Base-by-base conservation (phyloP, 768 basidiomycete species). In the Daedaleopsis sinensis region DNA sequence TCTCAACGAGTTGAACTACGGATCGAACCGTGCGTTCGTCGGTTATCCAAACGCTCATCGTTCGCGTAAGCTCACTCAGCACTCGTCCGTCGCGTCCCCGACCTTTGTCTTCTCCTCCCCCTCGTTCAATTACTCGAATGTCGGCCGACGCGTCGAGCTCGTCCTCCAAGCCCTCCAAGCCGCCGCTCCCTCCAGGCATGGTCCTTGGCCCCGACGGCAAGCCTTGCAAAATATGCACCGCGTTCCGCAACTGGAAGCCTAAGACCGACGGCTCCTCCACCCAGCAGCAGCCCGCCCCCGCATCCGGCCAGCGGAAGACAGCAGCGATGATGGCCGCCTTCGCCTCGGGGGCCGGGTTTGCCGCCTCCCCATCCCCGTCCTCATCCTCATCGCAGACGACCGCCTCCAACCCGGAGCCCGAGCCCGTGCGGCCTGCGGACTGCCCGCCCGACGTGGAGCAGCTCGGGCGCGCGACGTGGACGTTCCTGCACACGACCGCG, bases 401-500 rank as follows among this genome's bases (percentile, higher is more conserved):
- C n/a, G 4, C 52, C 3, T 11, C 39, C 13, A 42, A 2, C 39
- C 39, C 39, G 27, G 47, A 38, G 9, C 44, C 51, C 32, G 42
- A 38, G 35, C 51, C 61, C n/a, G 73, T 73, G 18, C 85, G 81
- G 21, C 84, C 84, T 1, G 76, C 78, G 5, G 80, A 91, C 58
- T 98, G 96, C 71, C 96, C 96, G 13, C 88, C 95, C 0, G 96
- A 98, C 74, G 88, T 89, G 48, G 93, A 95, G 70, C 81, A 86
- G 60, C 88, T 98, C 52, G 96, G 96, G 2, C 86, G 87, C 52
- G 90, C 96, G 48, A 96, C 96, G 1, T 98, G 96, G 96, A 90
- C 94, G 16, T 98, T 98, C 82, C 80, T 98, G 36, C 96, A 98
- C 70, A 89, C 94, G 10, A 90, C 96, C 6, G 96, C 95, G 0